These are phyloP conservation scores for Vanilla planifolia DNA, from an alignment of 106 monocot species.

Conservation along the genomic window DNA sequence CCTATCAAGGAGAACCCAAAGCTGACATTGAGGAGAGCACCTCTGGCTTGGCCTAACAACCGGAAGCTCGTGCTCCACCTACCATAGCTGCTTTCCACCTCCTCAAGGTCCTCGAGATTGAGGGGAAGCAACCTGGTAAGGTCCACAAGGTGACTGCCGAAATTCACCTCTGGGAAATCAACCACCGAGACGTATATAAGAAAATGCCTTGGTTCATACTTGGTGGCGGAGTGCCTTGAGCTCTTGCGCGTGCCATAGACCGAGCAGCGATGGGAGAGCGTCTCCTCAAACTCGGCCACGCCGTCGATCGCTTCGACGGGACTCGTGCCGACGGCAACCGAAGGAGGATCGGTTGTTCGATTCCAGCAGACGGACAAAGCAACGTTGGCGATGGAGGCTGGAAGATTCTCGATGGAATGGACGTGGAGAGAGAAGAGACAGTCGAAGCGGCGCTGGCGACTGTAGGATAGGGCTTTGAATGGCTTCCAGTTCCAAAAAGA, in stretches of 20 bases:
- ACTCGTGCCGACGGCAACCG: slow-evolving; percentile 27
- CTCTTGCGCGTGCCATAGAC: slow-evolving; percentile 39
- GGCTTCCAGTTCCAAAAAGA: slow-evolving; percentile 58
- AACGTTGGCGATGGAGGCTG: slow-evolving; percentile 26
- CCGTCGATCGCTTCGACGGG: slow-evolving; percentile 32
- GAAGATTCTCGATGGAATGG: slow-evolving; percentile 57
- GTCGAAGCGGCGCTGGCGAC: slow-evolving; percentile 57
- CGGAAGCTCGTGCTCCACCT: slow-evolving; percentile 86
- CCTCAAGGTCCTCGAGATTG: slow-evolving; percentile 58
- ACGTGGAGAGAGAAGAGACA: slow-evolving; percentile 75
- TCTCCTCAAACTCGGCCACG: slow-evolving; percentile 60
- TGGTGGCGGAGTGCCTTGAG: slow-evolving; percentile 32
- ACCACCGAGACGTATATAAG: slow-evolving; percentile 28
- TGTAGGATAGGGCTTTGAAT: slow-evolving; percentile 56
- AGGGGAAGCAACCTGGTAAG: slow-evolving; percentile 75
- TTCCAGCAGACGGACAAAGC: slow-evolving; percentile 50
- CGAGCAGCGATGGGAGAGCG: slow-evolving; percentile 47
- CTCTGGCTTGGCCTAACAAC: slow-evolving; percentile 58
- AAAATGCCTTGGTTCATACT: slow-evolving; percentile 77
- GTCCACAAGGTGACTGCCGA: slow-evolving; percentile 73
- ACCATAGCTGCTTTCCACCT: slow-evolving; percentile 26
- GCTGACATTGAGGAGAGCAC: slow-evolving; percentile 62
- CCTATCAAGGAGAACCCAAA: slow-evolving; percentile 49
- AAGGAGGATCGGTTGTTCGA: slow-evolving; percentile 36
- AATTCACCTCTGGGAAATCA: slow-evolving; percentile 37